Base-by-base conservation (phyloP, 2,329 filamentous ascomycete species). In the Purpureocillium takamizusanense region DNA sequence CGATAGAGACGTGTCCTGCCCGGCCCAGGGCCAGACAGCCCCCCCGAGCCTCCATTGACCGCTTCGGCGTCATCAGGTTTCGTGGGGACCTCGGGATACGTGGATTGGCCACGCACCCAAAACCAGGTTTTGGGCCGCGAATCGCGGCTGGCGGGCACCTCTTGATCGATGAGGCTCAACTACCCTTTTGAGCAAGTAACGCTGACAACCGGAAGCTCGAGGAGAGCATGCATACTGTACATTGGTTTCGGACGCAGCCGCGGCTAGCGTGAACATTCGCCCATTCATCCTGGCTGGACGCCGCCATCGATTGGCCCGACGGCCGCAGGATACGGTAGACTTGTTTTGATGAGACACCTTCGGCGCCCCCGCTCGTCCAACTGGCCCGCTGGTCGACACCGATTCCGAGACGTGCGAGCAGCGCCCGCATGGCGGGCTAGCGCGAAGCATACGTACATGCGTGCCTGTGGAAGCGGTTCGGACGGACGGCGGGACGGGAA, bases 251-350 rank as follows among this genome's bases (percentile, higher is more conserved):
- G 34, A 29, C 15, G 15, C 34, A 35, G 34, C 34, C 34, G 34
- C 34, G 34, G 14, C 34, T 29, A 35, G 34, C 21, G 21, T 25
- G 23, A 9, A n/a, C 25, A 35, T 12, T 29, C 14, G 15, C 27
- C 15, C 25, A 4, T 29, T 18, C 7, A 18, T 7, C 25, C 33
- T 27, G 34, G 34, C 27, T 17, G 25, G n/a, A 27, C n/a, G 25
- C 23, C 18, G 17, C 23, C 25, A 31, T 35, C 37, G 32, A 39
- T 39, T 39, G 37, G 37, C 35, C 37, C 37, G 21, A 39, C 33
- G 32, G 30, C 11, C 25, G 29, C 35, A 7, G 17, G 27, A 13
- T 32, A n/a, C 18, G 21, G 21, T 25, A 27, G 37, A 3, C 37
- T 35, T n/a, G 7, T 39, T 31, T 18, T 31, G 18, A 39, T 39